These are phyloP conservation scores for Mariannaea sp. DNA, from an alignment of 2,329 filamentous ascomycete species.

Conservation along the genomic window DNA sequence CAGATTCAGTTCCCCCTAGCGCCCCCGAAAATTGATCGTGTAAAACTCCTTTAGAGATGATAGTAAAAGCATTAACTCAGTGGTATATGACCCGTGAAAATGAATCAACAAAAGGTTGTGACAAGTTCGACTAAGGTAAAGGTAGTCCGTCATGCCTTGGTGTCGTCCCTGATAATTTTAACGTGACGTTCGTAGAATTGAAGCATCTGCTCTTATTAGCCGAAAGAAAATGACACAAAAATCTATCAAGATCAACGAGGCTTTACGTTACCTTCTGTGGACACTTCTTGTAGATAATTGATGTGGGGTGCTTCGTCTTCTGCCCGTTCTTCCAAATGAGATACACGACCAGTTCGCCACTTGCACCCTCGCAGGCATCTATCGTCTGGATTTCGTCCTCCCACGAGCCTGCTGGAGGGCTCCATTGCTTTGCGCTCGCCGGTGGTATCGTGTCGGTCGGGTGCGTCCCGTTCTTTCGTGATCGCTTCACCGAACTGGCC, in stretches of 20 bases:
- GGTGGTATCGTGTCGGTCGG: constrained; percentile 56
- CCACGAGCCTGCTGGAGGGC: constrained; percentile 75
- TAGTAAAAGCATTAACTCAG: no score
- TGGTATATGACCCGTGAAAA: no score
- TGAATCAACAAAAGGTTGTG: no score
- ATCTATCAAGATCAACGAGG: background rate
- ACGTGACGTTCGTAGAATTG: constrained; percentile 64
- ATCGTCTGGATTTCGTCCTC: constrained; percentile 73
- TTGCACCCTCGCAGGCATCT: constrained; percentile 70
- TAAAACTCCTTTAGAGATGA: background rate
- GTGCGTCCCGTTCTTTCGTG: constrained; percentile 54
- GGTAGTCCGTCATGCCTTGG: constrained; percentile 30
- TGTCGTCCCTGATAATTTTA: constrained; percentile 53
- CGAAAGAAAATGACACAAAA: background rate
- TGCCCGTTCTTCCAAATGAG: constrained; percentile 74
- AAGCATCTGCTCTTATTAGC: constrained; percentile 54
- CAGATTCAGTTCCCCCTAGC: no score
- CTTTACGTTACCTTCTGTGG: constrained; percentile 69
- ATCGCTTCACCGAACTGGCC: constrained; percentile 49
- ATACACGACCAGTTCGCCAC: constrained; percentile 66
- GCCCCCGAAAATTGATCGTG: background rate
- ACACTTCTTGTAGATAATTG: constrained; percentile 73
- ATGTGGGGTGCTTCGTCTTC: constrained; percentile 74
- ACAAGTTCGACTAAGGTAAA: no score
- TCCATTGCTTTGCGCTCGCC: constrained; percentile 57